Evolutionary conservation across 768 basidiomycete genomes (phyloP).

Genomic region (Leccinum variicolor): DNA sequence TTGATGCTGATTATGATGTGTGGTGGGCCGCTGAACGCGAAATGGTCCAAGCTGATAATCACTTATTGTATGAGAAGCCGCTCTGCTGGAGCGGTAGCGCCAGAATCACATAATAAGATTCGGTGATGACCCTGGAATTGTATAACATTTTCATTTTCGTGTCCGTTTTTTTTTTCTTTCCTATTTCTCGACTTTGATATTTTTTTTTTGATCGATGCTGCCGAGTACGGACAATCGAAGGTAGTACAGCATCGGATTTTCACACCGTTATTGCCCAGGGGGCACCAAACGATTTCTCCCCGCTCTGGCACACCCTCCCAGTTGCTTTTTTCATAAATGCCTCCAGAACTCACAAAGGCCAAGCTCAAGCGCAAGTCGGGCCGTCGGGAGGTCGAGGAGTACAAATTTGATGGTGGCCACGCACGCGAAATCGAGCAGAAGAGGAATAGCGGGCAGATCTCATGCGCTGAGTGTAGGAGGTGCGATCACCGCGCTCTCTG

Average conservation of each 20-base stretch:
- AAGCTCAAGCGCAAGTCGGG: conserved; percentile 48
- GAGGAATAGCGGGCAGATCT: conserved; percentile 71
- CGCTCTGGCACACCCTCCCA: conserved; percentile 9
- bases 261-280: conserved; percentile 19
- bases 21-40: conserved; percentile 17
- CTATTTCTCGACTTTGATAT: background rate
- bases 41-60: background rate
- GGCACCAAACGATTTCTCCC: conserved; percentile 19
- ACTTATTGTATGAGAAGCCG: background rate
- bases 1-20: background rate
- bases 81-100: background rate
- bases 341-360: conserved; percentile 50
- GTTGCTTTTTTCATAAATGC: conserved; percentile 37
- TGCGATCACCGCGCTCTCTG: conserved; percentile 52
- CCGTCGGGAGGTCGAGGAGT: conserved; percentile 50
- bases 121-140: background rate
- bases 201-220: background rate
- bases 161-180: background rate
- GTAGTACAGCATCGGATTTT: conserved; percentile 21
- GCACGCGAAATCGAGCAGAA: conserved; percentile 71
- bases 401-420: conserved; percentile 49
- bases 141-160: background rate
- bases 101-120: background rate
- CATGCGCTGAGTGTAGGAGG: conserved; percentile 79
- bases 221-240: conserved; percentile 10